Base-by-base conservation (phyloP, 139 green algal genomes). In the Limnomonas spitsbergensis region DNA sequence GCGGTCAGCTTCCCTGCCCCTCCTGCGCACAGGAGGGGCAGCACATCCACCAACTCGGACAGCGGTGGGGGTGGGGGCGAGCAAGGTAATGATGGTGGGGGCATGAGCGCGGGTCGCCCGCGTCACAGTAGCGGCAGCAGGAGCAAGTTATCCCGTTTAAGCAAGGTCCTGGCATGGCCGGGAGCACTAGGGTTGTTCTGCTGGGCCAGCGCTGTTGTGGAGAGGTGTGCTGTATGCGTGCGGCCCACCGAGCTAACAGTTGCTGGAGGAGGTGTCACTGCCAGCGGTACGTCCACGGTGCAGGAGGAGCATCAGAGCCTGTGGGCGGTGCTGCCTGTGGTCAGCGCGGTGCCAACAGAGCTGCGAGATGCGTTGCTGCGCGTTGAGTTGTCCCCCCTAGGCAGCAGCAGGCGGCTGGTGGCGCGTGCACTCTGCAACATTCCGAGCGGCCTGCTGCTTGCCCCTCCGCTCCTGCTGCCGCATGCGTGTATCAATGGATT, bases 181-280 rank as follows among this genome's bases (percentile, higher is more conserved):
- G 47, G 53, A 27, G 39, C 53, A 14, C 81, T 83, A 38, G 34
- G 54, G 29, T 74, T 87, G 24, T 87, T 79, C 78, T 78, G 74
- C 66, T 88, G 83, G 83, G 83, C 76, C 1, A 3, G 31, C 27
- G 53, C 76, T 26, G 79, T 78, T 38, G 76, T 84, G 26, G 72
- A 79, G 42, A 42, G 76, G 1, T 80, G 76, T n/a, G 82, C 75
- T 29, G 52, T 83, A 0, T n/a, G 39, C 3, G 38, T 76, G 37
- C 66, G 3, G 36, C 31, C 3, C 38, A 34, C 27, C 26, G 61
- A 39, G 61, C 61, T 20, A 61, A 20, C 47, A 14, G 20, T 20
- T 61, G 47, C 14, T 61, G 47, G n/a, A n/a, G n/a, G n/a, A n/a
- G n/a, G n/a, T n/a, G n/a, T n/a, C n/a, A n/a, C n/a, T n/a, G n/a